Evolutionary conservation across 1,284 basidiomycete genomes (phyloP), one percentile per base, ranked within the genome.

Genomic region (Hypsizygus ulmarius): DNA sequence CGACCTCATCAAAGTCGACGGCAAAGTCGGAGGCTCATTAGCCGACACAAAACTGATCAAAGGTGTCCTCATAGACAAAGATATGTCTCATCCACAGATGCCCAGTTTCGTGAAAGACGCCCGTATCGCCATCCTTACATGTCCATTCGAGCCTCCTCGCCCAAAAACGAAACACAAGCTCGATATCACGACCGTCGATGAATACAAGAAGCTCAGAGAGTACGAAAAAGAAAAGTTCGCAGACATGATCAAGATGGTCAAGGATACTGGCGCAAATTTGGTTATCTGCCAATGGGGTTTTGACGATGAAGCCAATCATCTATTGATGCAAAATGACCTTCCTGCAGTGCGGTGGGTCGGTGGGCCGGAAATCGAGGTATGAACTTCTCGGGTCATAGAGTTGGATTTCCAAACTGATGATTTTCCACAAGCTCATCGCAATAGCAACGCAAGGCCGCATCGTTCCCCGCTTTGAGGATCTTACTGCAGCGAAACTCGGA

Each of bases 251-350:
- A 89, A 90, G 70, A 79, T 83, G 64, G 95, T 99, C 56, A 97
- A 98, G 72, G 90, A 97, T 63, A 90, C 93, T n/a, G 96, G 97
- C 27, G 95, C 97, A 19, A 99, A 99, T 70, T 72, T 99, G 50
- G 96, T 99, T 58, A 97, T 99, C 60, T 99, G 96, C 70, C 97
- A 99, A 68, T 99, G 96, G 96, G 96, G 96, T 55, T 99, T 99
- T 66, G 96, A 99, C 64, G 97, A 99, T 66, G 96, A 99, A 73
- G 96, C 96, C 48, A 99, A 99, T 67, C 96, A 99, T 67, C 62
- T 99, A 62, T 71, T 99, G 59, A 93, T 99, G 87, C 95, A 97
- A 73, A 97, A 98, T 64, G 90, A 95, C 11, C 75, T 99, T 36
- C 97, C 96, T 35, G 93, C 96, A n/a, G 96, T 99, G 18, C 81